Evolutionary conservation across 2,329 filamentous ascomycete species (phyloP).

Genomic region (Grosmannia clavigera): DNA sequence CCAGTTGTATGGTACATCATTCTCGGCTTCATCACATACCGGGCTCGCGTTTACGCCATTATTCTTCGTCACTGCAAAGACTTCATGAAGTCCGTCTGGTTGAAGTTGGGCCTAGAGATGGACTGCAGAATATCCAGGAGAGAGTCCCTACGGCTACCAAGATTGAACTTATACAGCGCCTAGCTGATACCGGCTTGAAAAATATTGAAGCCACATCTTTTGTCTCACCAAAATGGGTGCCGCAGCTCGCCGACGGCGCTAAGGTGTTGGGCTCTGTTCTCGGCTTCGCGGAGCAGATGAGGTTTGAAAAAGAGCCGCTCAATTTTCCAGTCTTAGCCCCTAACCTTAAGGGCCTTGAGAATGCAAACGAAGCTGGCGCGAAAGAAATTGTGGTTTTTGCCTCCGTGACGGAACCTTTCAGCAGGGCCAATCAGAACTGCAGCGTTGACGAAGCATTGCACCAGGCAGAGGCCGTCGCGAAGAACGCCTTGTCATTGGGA

Average conservation of each 20-base stretch:
- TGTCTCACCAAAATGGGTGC: constrained; percentile 72
- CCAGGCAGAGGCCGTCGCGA: neutral
- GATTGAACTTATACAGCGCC: constrained; percentile 57
- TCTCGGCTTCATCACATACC: neutral
- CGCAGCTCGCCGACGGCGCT: constrained; percentile 35
- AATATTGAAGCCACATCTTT: constrained; percentile 74
- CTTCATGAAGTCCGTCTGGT: constrained; percentile 35
- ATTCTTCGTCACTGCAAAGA: neutral
- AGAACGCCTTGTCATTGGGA: neutral
- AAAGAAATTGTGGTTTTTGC: constrained; percentile 38
- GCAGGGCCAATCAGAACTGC: constrained; percentile 70
- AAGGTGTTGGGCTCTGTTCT: neutral
- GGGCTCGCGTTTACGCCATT: neutral
- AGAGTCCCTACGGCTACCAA: constrained; percentile 60
- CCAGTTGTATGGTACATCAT: neutral
- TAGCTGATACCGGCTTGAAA: constrained; percentile 54
- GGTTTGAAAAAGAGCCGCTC: neutral
- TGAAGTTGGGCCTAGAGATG: constrained; percentile 74
- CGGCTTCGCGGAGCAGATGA: neutral
- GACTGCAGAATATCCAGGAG: constrained; percentile 70
- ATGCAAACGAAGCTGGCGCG: constrained; percentile 40
- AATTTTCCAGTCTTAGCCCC: neutral
- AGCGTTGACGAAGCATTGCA: neutral
- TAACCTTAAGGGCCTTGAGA: constrained; percentile 34
- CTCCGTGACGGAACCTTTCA: constrained; percentile 68